These are phyloP conservation scores for Aspergillus persii DNA, from an alignment of 2,329 filamentous ascomycete genomes.

Conservation along the genomic window DNA sequence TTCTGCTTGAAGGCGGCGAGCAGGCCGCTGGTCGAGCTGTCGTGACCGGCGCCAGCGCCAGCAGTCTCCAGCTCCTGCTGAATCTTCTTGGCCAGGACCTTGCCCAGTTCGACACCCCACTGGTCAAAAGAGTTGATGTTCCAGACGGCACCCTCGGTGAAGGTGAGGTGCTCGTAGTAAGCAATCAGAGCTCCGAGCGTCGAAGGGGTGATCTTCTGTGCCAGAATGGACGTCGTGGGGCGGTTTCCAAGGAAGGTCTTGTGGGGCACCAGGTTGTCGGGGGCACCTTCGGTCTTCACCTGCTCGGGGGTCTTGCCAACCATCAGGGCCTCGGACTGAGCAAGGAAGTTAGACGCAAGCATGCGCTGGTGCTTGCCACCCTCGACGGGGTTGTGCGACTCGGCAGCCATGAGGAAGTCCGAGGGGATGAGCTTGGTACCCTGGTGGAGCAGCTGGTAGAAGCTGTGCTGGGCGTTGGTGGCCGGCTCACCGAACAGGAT, in stretches of 20 bases:
- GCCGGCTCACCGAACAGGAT: conserved; percentile 97
- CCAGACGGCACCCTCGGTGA: conserved; percentile 96
- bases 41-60: conserved; percentile 70
- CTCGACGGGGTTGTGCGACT: conserved; percentile 94
- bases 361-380: conserved; percentile 85
- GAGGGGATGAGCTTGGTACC: conserved; percentile 98
- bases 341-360: conserved; percentile 53
- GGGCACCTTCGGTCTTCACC: conserved; percentile 48
- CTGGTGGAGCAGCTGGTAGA: conserved; percentile 99
- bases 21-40: conserved; percentile 82
- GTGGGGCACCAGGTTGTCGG: conserved; percentile 72
- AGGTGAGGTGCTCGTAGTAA: conserved; percentile 98
- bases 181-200: conserved; percentile 93
- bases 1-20: conserved; percentile 91
- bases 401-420: conserved; percentile 94
- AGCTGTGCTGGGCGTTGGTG: conserved; percentile 99
- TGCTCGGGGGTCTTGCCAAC: conserved; percentile 49
- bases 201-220: conserved; percentile 88
- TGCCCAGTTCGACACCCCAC: conserved; percentile 98
- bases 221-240: conserved; percentile 91
- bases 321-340: conserved; percentile 55
- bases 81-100: conserved; percentile 91
- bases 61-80: conserved; percentile 76
- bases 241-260: conserved; percentile 99
- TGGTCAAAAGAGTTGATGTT: conserved; percentile 99